phyloP scores from a whole-genome alignment of 2,329 filamentous ascomycete species.

The Lasiodiplodia sp. region DNA sequence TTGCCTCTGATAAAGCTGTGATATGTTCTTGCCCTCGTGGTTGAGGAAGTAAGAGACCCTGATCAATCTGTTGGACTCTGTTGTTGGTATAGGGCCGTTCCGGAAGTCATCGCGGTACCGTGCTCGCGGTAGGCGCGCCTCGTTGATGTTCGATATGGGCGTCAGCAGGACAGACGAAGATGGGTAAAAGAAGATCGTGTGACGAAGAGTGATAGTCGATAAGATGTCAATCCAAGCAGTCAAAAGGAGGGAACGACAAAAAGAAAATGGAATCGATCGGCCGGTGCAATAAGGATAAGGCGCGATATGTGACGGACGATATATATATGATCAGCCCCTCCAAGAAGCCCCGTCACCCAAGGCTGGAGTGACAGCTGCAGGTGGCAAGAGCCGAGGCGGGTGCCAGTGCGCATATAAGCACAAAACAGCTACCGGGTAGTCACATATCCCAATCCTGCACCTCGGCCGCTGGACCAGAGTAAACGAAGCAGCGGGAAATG shows the following conservation, averaged over 20 bases:
- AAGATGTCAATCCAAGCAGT: background rate
- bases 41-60: background rate
- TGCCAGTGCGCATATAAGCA: conserved; percentile 11
- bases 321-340: background rate
- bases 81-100: conserved; percentile 5
- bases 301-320: background rate
- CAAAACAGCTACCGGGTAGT: background rate
- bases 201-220: background rate
- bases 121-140: background rate
- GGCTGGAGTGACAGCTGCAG: background rate
- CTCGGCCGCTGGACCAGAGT: background rate
- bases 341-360: conserved; percentile 8
- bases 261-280: conserved; percentile 6
- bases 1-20: background rate
- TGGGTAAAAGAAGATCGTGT: background rate
- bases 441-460: background rate
- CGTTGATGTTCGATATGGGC: background rate
- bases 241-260: background rate
- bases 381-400: background rate
- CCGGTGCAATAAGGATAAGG: background rate
- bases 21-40: background rate
- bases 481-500: background rate
- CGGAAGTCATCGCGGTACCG: conserved; percentile 16
- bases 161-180: background rate
- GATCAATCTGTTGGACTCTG: conserved; percentile 19